Base-by-base conservation (phyloP, 768 basidiomycete species). In the Leccinum rimulosum region DNA sequence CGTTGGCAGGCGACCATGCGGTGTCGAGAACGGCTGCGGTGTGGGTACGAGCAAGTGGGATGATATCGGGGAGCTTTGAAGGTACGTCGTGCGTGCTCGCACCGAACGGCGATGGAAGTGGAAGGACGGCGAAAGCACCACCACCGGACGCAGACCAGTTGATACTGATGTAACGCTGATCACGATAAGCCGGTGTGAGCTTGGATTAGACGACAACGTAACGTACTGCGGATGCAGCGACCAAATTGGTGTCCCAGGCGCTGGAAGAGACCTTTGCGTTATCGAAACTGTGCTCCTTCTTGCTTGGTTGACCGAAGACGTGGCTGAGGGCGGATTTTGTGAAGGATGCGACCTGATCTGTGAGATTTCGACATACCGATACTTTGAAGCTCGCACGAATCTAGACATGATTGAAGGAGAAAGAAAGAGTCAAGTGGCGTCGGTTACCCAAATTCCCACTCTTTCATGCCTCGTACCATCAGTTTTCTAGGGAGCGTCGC, bases 121-220 rank as follows among this genome's bases (percentile, higher is more conserved):
- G 97, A 5, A 97, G 79, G 69, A 99, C 87, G n/a, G 88, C 90
- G 69, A 98, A 98, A 4, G 97, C 95, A 56, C 93, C 93, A 22
- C 93, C 93, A 19, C 93, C 93, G 0, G 91, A 92, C 14, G 90
- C 82, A 71, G 93, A 92, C 93, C 94, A 98, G 82, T 98, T 98
- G 54, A 98, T 77, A 58, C 91, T 90, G 69, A 98, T 78, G 75
- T 95, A 98, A 77, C 84, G 81, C 84, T 90, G 40, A 31, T 57
- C 11, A 12, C 49, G 40, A 56, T 56, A 27, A 52, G 38, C 4
- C 15, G 40, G 14, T 1, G 8, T 27, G 48, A 31, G 52, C 14
- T 35, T 9, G n/a, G 8, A 4, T 3, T 12, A 7, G 54, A 55
- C 58, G 47, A 40, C 17, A 12, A 33, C 1, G 43, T 31, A 31